Conservation (phyloP, 2,329 filamentous ascomycete genomes). For the Cladophialophora bantiana region DNA sequence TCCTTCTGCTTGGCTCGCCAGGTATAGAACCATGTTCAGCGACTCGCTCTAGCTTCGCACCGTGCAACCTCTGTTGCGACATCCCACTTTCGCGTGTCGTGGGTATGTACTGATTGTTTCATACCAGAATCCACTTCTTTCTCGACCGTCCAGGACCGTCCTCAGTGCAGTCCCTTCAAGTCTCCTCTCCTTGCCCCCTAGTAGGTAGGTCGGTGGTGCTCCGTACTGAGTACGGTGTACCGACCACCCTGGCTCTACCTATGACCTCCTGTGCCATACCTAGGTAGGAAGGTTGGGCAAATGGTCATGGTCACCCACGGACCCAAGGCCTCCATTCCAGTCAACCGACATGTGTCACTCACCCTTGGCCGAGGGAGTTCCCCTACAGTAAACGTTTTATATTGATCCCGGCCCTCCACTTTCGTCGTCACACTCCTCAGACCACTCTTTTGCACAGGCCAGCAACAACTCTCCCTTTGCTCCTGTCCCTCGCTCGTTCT, state of each 20-base stretch:
- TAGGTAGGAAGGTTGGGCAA: slow-evolving; percentile 13
- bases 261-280: too few relatives aligned
- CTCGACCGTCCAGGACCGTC: slow-evolving; percentile 10
- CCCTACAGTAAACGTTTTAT: slow-evolving; percentile 34
- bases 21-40: slow-evolving; percentile 13
- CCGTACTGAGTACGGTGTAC: background rate
- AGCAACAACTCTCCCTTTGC: slow-evolving; percentile 14
- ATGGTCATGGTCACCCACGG: background rate
- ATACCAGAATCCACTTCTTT: slow-evolving; percentile 17
- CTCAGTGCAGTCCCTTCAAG: background rate
- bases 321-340: slow-evolving; percentile 14
- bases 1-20: slow-evolving; percentile 1
- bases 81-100: slow-evolving; percentile 17
- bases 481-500: slow-evolving; percentile 19
- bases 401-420: slow-evolving; percentile 22
- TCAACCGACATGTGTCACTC: slow-evolving; percentile 23
- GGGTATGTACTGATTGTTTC: slow-evolving; percentile 19
- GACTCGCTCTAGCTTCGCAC: slow-evolving; percentile 18
- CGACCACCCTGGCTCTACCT: slow-evolving; percentile 8
- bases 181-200: background rate
- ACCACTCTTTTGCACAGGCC: slow-evolving; percentile 33
- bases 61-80: slow-evolving; percentile 22
- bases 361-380: slow-evolving; percentile 21
- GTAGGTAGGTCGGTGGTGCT: background rate
- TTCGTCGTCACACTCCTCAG: slow-evolving; percentile 22